phyloP scores from a whole-genome alignment of 805 yeast species.

The Kluyveromyces aestuarii region DNA sequence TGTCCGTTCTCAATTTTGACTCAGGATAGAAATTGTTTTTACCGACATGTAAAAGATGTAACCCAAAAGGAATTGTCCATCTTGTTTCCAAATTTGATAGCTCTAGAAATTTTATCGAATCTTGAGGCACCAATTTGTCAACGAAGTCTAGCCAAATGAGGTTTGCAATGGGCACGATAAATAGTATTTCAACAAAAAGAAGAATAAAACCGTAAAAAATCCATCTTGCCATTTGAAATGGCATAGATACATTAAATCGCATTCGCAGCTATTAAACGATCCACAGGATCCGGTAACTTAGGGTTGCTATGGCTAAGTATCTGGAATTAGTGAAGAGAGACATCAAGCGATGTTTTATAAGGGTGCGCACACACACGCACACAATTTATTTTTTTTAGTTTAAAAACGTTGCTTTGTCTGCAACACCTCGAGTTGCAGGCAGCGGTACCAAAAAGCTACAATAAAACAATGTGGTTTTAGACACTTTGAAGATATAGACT shows the following conservation, averaged over 20 bases:
- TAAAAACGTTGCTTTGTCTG: neutral
- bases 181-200: conserved; percentile 14
- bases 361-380: too few relatives aligned
- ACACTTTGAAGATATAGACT: conserved; percentile 1
- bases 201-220: conserved; percentile 11
- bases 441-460: neutral
- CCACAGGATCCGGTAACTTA: too few relatives aligned
- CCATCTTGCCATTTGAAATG: conserved; percentile 26
- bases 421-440: neutral
- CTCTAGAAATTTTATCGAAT: neutral
- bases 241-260: conserved; percentile 21
- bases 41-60: neutral
- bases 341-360: too few relatives aligned
- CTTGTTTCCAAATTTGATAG: neutral
- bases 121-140: conserved; percentile 16
- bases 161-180: conserved; percentile 22
- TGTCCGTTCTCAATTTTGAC: neutral
- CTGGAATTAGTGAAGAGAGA: too few relatives aligned
- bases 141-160: conserved; percentile 24
- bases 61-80: conserved; percentile 1
- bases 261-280: conserved; percentile 5
- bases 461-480: neutral
- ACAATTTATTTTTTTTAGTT: too few relatives aligned
- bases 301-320: too few relatives aligned
- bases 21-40: neutral